Evolutionary conservation across 768 basidiomycete genomes (phyloP).

Genomic region (Butyriboletus loyo): DNA sequence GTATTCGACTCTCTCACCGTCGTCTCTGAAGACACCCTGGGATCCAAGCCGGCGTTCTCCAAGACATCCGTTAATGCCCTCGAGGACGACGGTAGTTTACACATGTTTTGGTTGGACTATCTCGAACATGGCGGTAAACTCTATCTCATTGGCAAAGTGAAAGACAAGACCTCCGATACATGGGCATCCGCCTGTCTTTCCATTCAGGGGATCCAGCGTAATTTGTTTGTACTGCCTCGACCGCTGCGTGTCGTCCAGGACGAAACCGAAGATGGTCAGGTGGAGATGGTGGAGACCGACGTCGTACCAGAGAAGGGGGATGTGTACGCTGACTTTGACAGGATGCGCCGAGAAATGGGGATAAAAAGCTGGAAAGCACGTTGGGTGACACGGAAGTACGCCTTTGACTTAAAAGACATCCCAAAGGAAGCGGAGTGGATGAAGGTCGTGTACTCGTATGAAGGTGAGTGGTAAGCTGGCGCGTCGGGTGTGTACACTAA

Average conservation of each 20-base stretch:
- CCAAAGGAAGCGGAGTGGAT: constrained; percentile 86
- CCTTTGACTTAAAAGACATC: constrained; percentile 75
- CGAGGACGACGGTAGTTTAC: constrained; percentile 80
- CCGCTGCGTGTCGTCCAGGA: constrained; percentile 49
- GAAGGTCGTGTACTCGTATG: constrained; percentile 90
- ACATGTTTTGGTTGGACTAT: constrained; percentile 96
- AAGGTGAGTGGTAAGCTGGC: constrained; percentile 48
- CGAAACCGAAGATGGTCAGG: constrained; percentile 28
- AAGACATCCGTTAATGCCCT: constrained; percentile 54
- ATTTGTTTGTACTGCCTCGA: constrained; percentile 86
- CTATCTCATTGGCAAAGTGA: constrained; percentile 88
- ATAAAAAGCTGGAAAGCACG: constrained; percentile 80
- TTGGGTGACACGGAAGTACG: constrained; percentile 87
- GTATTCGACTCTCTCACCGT: constrained; percentile 72
- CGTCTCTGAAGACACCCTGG: constrained; percentile 57
- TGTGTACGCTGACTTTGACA: constrained; percentile 81
- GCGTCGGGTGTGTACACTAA: background rate
- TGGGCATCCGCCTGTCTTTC: constrained; percentile 88
- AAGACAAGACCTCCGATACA: constrained; percentile 60
- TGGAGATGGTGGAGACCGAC: constrained; percentile 63
- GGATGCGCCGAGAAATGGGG: constrained; percentile 64
- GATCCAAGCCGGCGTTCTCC: constrained; percentile 35
- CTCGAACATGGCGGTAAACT: constrained; percentile 82
- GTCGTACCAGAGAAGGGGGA: constrained; percentile 65
- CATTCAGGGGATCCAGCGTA: constrained; percentile 82